Percentiles rank a stretch among this genome's conserved stretches.
Evolutionary conservation across 768 basidiomycete genomes (phyloP).

Genomic region (Trametes maxima): DNA sequence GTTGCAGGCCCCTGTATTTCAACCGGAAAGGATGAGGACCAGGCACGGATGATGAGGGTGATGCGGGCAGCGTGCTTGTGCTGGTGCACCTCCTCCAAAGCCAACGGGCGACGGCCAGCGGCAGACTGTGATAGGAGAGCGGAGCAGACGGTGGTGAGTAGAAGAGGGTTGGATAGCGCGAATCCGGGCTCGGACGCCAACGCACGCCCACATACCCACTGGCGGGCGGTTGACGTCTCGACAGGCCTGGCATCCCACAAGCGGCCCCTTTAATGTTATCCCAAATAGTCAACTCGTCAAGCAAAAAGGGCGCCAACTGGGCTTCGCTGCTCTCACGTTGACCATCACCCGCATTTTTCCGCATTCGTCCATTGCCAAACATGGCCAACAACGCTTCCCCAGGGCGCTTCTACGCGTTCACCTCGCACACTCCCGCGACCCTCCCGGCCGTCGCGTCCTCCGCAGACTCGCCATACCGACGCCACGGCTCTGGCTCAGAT

Average conservation of each 20-base stretch:
- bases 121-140: neutral
- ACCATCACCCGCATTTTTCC: constrained; percentile 24
- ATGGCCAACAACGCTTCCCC: constrained; percentile 25
- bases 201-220: constrained; percentile 19
- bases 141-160: constrained; percentile 3
- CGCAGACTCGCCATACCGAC: constrained; percentile 12
- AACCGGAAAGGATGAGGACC: too few relatives aligned
- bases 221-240: too few relatives aligned
- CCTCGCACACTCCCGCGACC: constrained; percentile 14
- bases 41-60: too few relatives aligned
- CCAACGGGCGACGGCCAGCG: neutral
- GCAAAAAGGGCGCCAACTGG: neutral
- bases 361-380: constrained; percentile 27
- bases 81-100: neutral
- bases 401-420: constrained; percentile 27
- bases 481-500: constrained; percentile 22
- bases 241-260: too few relatives aligned
- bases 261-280: constrained; percentile 13
- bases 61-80: too few relatives aligned
- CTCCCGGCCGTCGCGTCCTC: constrained; percentile 19
- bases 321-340: constrained; percentile 23
- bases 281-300: constrained; percentile 15
- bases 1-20: too few relatives aligned
- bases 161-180: neutral
- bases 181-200: neutral